Conservation (phyloP, 768 basidiomycete species). For the Suillus paluster region DNA sequence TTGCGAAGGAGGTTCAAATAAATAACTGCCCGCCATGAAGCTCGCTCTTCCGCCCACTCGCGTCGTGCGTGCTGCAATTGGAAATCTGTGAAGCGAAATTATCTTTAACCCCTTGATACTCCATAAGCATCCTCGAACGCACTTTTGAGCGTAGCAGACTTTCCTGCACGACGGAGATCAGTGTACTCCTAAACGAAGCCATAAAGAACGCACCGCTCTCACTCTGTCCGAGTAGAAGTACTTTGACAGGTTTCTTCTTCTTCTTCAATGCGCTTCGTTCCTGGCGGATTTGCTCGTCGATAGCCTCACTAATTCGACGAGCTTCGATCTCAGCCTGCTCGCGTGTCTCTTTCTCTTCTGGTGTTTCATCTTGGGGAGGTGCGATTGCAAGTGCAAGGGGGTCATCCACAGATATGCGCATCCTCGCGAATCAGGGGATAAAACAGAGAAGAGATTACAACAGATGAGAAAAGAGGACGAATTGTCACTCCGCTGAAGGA, state of each 20-base stretch:
- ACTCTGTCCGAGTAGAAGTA: conserved; percentile 76
- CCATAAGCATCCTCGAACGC: conserved; percentile 18
- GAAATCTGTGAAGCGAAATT: conserved; percentile 52
- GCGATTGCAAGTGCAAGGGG: conserved; percentile 62
- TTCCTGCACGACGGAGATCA: conserved; percentile 42
- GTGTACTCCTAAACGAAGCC: conserved; percentile 11
- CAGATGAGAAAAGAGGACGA: not conserved
- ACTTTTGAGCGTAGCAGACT: conserved; percentile 84
- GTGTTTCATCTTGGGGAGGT: conserved; percentile 69
- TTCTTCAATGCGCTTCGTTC: conserved; percentile 63
- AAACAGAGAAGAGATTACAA: not conserved
- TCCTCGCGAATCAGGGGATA: conserved; percentile 9
- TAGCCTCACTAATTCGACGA: conserved; percentile 66
- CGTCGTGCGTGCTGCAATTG: conserved; percentile 72
- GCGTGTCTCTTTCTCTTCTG: conserved; percentile 55
- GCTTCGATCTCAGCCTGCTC: conserved; percentile 68
- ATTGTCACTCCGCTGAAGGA: conserved; percentile 1
- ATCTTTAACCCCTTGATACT: conserved; percentile 13
- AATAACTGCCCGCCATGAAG: conserved; percentile 76
- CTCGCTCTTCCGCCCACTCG: conserved; percentile 72
- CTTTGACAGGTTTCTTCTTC: conserved; percentile 71
- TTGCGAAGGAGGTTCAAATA: conserved; percentile 82
- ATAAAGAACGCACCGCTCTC: conserved; percentile 55
- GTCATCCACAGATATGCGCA: conserved; percentile 52
- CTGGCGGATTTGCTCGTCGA: conserved; percentile 72